Percentiles rank a stretch among this genome's conserved stretches.
Evolutionary conservation across 2,329 filamentous ascomycete genomes (phyloP).

Genomic region (Cytospora schulzeri): DNA sequence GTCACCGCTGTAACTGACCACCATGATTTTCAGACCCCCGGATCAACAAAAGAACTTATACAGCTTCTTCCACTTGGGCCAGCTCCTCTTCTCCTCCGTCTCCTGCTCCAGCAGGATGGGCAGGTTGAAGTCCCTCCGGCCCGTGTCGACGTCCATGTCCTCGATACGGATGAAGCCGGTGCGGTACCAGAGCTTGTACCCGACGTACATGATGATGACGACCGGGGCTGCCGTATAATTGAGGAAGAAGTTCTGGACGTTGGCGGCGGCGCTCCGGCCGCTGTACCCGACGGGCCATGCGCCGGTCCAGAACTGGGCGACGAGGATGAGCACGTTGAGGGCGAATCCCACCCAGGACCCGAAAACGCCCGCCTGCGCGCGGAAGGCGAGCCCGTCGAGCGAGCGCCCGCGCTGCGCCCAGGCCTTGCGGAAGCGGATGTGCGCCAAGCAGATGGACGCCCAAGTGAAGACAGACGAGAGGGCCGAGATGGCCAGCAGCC

Average conservation of each 20-base stretch:
- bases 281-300: slow-evolving; percentile 70
- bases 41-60: slow-evolving; percentile 74
- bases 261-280: slow-evolving; percentile 44
- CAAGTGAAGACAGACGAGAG: slow-evolving; percentile 78
- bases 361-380: slow-evolving; percentile 73
- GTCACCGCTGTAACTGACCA: neutral
- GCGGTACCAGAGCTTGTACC: slow-evolving; percentile 74
- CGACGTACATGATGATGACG: slow-evolving; percentile 67
- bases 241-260: slow-evolving; percentile 71
- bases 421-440: slow-evolving; percentile 87
- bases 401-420: slow-evolving; percentile 71
- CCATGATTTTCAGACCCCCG: too few relatives aligned
- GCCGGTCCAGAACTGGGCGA: slow-evolving; percentile 87
- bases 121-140: slow-evolving; percentile 82
- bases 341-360: slow-evolving; percentile 80
- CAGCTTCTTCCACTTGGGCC: slow-evolving; percentile 75
- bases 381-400: slow-evolving; percentile 79
- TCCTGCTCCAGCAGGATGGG: slow-evolving; percentile 79
- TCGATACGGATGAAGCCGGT: slow-evolving; percentile 67
- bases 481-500: slow-evolving; percentile 76
- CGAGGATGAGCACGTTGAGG: slow-evolving; percentile 74
- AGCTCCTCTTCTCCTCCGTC: slow-evolving; percentile 67
- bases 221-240: slow-evolving; percentile 72
- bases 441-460: slow-evolving; percentile 83
- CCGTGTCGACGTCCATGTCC: slow-evolving; percentile 87